Conservation (phyloP, 2,329 filamentous ascomycete species). For the Arthroderma uncinatum region DNA sequence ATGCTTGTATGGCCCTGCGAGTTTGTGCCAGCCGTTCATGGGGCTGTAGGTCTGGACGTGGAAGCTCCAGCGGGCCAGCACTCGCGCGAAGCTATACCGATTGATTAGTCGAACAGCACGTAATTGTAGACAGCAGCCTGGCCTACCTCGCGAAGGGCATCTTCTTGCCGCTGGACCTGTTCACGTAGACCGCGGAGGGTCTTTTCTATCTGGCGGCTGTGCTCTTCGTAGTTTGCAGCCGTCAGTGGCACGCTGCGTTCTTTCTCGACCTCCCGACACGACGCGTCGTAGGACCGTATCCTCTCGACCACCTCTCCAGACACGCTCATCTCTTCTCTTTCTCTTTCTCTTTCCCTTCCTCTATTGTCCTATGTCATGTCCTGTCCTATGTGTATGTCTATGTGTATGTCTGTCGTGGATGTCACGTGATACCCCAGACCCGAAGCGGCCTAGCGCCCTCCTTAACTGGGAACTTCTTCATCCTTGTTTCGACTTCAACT, state of each 20-base stretch:
- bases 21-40: conserved; percentile 36
- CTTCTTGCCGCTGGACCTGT: conserved; percentile 38
- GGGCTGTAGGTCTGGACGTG: conserved; percentile 21
- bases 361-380: not conserved
- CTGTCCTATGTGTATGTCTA: not conserved
- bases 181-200: conserved; percentile 57
- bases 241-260: conserved; percentile 24
- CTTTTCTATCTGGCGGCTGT: conserved; percentile 43
- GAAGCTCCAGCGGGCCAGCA: conserved; percentile 21
- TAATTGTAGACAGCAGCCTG: not conserved
- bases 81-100: conserved; percentile 24
- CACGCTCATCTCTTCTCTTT: conserved; percentile 7
- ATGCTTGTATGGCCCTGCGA: conserved; percentile 50
- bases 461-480: not conserved
- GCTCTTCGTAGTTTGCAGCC: conserved; percentile 23
- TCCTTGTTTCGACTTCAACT: conserved; percentile 9
- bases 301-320: conserved; percentile 11
- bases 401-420: conserved; percentile 7
- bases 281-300: conserved; percentile 22
- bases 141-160: conserved; percentile 36
- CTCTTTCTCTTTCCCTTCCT: not conserved
- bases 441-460: not conserved
- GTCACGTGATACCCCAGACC: not conserved
- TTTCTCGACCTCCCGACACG: conserved; percentile 26
- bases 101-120: conserved; percentile 13